Evolutionary conservation across 2,329 filamentous ascomycete genomes (phyloP).

Genomic region (Colletotrichum sp.): DNA sequence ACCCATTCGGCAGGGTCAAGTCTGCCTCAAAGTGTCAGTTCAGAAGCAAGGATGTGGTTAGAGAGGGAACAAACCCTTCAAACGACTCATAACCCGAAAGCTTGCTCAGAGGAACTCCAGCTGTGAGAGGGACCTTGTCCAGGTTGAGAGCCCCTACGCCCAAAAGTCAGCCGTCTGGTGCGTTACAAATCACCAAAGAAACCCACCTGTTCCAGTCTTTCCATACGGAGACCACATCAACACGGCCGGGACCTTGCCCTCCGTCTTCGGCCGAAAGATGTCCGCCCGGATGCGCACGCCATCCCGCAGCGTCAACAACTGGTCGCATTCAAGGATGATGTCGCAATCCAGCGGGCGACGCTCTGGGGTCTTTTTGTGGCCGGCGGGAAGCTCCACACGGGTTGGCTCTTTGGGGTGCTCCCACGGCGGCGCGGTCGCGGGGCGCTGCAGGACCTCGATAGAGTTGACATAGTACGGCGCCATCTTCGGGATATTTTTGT

Average conservation of each 20-base stretch:
- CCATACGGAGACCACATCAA: constrained; percentile 6
- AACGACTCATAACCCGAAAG: constrained; percentile 4
- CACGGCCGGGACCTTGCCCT: not conserved
- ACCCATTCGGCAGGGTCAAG: constrained; percentile 6
- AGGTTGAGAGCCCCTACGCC: not conserved
- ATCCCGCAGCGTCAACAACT: not conserved
- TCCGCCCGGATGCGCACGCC: not conserved
- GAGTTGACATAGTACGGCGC: not conserved
- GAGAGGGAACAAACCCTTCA: not conserved
- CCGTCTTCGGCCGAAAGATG: not conserved
- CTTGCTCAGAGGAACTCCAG: not conserved
- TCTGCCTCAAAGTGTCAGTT: not conserved
- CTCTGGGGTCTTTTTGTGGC: not conserved
- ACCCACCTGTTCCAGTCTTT: not conserved
- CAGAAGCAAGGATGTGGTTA: not conserved
- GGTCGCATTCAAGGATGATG: not conserved
- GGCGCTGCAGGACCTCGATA: not conserved
- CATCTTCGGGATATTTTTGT: not conserved
- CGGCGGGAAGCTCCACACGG: not conserved
- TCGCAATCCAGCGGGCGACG: not conserved
- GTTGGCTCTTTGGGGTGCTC: not conserved
- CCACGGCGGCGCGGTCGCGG: not conserved
- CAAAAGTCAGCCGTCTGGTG: not conserved
- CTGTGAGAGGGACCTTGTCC: not conserved
- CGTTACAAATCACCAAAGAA: accelerated